Conservation (phyloP, 2,329 filamentous ascomycete species). For the Calonectria montana region DNA sequence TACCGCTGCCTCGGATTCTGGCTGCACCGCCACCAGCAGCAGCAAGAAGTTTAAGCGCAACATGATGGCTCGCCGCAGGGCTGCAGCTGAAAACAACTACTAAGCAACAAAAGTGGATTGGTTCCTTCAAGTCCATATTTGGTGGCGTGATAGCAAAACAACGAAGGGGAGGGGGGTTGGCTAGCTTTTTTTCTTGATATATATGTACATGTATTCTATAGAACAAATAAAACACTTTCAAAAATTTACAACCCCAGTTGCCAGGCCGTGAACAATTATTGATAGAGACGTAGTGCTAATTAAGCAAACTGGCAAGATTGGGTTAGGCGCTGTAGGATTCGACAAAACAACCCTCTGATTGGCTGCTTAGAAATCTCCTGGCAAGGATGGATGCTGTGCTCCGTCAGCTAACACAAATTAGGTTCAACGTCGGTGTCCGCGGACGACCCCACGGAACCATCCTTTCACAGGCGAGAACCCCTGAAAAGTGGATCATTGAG, state of each 20-base stretch:
- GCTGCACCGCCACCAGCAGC: constrained; percentile 27
- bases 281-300: background rate
- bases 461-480: background rate
- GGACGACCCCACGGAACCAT: background rate
- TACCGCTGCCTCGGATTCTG: constrained; percentile 4
- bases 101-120: background rate
- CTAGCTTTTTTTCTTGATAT: background rate
- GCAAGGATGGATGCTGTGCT: background rate
- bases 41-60: constrained; percentile 35
- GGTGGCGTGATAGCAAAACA: background rate
- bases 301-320: background rate
- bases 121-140: background rate
- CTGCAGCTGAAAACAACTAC: background rate
- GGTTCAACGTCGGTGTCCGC: background rate
- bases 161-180: background rate
- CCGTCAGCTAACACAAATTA: background rate
- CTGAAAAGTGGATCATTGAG: background rate
- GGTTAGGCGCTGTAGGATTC: background rate
- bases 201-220: background rate
- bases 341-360: background rate
- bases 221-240: background rate
- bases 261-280: background rate
- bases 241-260: background rate
- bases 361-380: background rate
- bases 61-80: constrained; percentile 30